Evolutionary conservation across 805 yeast species (phyloP).

Genomic region (Wickerhamomyces queroliae): DNA sequence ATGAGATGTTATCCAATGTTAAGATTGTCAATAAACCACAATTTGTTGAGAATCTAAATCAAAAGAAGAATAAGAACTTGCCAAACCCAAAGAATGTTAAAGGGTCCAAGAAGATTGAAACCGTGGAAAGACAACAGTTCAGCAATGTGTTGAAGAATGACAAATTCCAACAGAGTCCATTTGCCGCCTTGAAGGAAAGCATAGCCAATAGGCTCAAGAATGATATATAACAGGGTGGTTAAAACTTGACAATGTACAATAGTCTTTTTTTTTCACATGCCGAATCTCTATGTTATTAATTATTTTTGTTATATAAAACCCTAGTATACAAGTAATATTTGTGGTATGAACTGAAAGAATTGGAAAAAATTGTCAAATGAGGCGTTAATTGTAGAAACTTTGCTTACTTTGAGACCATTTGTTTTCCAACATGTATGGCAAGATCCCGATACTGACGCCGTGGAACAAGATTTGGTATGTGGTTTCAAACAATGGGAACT

Average conservation of each 20-base stretch:
- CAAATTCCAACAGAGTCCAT: conserved; percentile 54
- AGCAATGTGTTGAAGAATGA: conserved; percentile 48
- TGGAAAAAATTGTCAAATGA: not conserved
- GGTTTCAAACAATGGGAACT: conserved; percentile 51
- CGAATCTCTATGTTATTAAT: not conserved
- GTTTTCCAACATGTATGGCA: conserved; percentile 47
- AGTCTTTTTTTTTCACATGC: not conserved
- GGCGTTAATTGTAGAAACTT: conserved; percentile 8
- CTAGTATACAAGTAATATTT: no score
- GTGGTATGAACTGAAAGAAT: no score
- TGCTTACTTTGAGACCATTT: conserved; percentile 23
- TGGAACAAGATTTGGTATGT: conserved; percentile 58
- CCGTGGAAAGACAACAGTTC: conserved; percentile 54
- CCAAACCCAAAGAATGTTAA: conserved; percentile 53
- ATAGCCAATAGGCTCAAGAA: conserved; percentile 24
- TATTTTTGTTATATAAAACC: no score
- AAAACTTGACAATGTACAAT: not conserved
- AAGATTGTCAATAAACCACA: conserved; percentile 15
- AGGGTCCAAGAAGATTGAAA: conserved; percentile 50
- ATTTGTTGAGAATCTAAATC: conserved; percentile 6
- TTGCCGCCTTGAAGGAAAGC: conserved; percentile 59
- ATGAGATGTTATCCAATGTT: conserved; percentile 10
- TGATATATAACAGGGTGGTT: not conserved
- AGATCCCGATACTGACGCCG: conserved; percentile 48
- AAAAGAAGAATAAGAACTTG: conserved; percentile 28